Evolutionary conservation across 169 alveolate species (phyloP).

Genomic region (Eimeria sp.): DNA sequence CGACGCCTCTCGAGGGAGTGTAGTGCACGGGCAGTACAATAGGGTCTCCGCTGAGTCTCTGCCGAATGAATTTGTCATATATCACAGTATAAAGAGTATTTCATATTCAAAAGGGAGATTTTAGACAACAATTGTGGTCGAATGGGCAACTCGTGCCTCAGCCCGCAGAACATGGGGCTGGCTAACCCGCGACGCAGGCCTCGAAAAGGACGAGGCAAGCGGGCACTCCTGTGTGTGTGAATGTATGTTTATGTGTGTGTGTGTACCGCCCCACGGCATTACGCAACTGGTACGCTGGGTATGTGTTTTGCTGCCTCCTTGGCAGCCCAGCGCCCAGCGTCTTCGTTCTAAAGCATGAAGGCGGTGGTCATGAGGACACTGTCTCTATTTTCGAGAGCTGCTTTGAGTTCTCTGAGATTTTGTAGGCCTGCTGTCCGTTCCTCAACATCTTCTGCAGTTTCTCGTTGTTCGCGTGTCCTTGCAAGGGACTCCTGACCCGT

Average conservation of each 20-base stretch:
- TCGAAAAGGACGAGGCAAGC: too few species aligned
- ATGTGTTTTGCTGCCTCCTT: neutral
- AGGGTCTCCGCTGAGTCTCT: too few species aligned
- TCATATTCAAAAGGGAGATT: neutral
- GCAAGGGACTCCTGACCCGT: conserved; percentile 14
- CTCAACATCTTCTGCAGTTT: conserved; percentile 21
- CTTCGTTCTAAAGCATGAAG: conserved; percentile 51
- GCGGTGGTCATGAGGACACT: conserved; percentile 70
- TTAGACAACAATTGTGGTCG: too few species aligned
- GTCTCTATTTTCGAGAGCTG: neutral
- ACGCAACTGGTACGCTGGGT: neutral
- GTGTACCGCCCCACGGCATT: neutral
- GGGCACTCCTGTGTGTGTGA: too few species aligned
- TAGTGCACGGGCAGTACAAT: too few species aligned
- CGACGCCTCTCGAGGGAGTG: too few species aligned
- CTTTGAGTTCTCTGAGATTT: conserved; percentile 67
- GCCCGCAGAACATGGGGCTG: too few species aligned
- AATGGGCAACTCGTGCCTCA: too few species aligned
- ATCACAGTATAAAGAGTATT: neutral
- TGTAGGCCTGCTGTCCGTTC: conserved; percentile 60
- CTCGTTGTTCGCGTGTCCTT: neutral
- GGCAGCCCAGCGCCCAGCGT: neutral
- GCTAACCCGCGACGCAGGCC: too few species aligned
- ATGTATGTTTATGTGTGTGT: neutral
- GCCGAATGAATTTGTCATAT: too few species aligned